These are phyloP conservation scores for Trypanosomatidae sp. DNA, from an alignment of 208 protist species.

Conservation along the genomic window DNA sequence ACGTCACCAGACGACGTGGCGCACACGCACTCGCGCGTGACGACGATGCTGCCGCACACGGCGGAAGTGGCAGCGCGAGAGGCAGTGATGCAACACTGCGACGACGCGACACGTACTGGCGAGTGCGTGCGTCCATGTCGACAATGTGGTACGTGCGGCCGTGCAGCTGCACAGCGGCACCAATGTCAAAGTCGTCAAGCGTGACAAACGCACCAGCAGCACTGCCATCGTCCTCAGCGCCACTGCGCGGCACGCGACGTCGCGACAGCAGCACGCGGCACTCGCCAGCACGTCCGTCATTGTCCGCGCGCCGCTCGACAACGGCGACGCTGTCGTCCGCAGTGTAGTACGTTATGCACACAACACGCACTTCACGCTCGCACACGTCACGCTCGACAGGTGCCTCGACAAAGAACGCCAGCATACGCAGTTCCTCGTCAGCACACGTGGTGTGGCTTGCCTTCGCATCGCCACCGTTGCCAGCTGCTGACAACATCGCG, in stretches of 20 bases:
- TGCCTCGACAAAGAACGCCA: slow-evolving; percentile 67
- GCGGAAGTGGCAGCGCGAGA: slow-evolving; percentile 18
- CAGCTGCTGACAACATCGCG: neutral
- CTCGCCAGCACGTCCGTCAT: slow-evolving; percentile 75
- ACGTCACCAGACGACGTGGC: slow-evolving; percentile 36
- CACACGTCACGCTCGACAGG: slow-evolving; percentile 41
- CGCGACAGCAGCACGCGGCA: slow-evolving; percentile 60
- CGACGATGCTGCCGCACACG: slow-evolving; percentile 16
- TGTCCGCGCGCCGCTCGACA: slow-evolving; percentile 39
- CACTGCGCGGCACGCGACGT: slow-evolving; percentile 42
- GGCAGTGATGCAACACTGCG: slow-evolving; percentile 19
- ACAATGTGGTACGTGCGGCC: slow-evolving; percentile 57
- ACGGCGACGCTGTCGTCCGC: slow-evolving; percentile 76
- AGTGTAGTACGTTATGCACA: slow-evolving; percentile 62
- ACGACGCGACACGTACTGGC: slow-evolving; percentile 50
- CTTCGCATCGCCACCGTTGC: neutral
- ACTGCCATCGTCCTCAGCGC: slow-evolving; percentile 4
- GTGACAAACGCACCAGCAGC: slow-evolving; percentile 27
- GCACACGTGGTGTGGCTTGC: neutral
- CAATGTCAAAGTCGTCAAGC: slow-evolving; percentile 67
- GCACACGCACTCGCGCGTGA: slow-evolving; percentile 6
- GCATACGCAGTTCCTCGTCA: slow-evolving; percentile 19
- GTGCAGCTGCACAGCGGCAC: slow-evolving; percentile 51
- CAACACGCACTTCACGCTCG: slow-evolving; percentile 44
- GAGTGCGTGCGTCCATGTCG: slow-evolving; percentile 70